A percentile compares a stretch with the other conserved stretches of the same genome.
Conservation (phyloP, 495 filamentous ascomycete genomes). For the Jackrogersella multiformis region DNA sequence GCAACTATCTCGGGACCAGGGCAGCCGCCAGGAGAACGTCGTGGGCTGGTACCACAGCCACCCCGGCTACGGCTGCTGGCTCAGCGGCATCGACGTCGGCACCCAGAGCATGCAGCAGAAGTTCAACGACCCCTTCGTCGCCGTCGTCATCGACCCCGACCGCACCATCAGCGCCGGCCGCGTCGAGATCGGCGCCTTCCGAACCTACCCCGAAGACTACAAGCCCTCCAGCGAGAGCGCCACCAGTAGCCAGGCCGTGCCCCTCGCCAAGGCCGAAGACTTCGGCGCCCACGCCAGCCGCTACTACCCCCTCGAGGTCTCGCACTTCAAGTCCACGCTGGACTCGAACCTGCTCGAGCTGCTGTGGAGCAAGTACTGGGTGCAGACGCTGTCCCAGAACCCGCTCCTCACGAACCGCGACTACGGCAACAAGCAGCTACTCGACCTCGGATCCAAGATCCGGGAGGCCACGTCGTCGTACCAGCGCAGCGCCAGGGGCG, state of each 20-base stretch:
- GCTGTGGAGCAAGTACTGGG: slow-evolving; percentile 99
- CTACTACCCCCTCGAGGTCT: slow-evolving; percentile 91
- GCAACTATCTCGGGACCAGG: slow-evolving; percentile 74
- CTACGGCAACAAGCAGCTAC: slow-evolving; percentile 90
- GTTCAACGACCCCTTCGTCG: slow-evolving; percentile 88
- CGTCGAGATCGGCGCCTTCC: slow-evolving; percentile 97
- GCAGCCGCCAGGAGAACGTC: slow-evolving; percentile 80
- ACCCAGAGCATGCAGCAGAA: slow-evolving; percentile 87
- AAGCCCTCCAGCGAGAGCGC: slow-evolving; percentile 48
- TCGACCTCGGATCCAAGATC: slow-evolving; percentile 84
- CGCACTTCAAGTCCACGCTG: slow-evolving; percentile 91
- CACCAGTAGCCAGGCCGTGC: slow-evolving; percentile 71
- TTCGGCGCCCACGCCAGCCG: slow-evolving; percentile 90
- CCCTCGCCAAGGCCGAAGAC: slow-evolving; percentile 90
- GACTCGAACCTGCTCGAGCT: slow-evolving; percentile 85
- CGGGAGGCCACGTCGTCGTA: slow-evolving; percentile 65
- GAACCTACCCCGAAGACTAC: slow-evolving; percentile 85
- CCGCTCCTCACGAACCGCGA: slow-evolving; percentile 93
- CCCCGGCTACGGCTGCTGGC: slow-evolving; percentile 98
- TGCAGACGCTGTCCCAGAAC: slow-evolving; percentile 94
- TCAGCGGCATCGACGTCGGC: slow-evolving; percentile 92
- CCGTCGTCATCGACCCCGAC: slow-evolving; percentile 97
- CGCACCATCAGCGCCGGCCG: slow-evolving; percentile 93
- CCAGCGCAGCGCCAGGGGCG: slow-evolving; percentile 46
- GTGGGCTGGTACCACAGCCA: slow-evolving; percentile 99